Conservation (phyloP, 2,329 filamentous ascomycete genomes). For the Ceratocystis colombiana region DNA sequence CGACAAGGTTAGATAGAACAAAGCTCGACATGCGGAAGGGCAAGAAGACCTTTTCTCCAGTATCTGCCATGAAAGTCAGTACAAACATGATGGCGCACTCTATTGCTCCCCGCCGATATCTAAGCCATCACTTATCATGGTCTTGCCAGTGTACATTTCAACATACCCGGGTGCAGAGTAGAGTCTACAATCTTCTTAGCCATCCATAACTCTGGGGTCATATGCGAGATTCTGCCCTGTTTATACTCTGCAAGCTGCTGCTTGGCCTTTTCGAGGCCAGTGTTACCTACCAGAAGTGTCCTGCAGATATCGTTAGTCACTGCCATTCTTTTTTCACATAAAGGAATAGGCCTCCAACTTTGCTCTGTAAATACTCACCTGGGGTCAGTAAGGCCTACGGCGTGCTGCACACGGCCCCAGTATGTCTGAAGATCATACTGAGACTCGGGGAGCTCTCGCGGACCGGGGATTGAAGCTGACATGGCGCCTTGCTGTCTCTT, state of each 20-base stretch:
- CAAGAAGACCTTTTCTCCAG: constrained; percentile 79
- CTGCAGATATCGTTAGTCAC: constrained; percentile 39
- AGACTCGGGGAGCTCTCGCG: constrained; percentile 77
- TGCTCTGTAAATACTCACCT: constrained; percentile 54
- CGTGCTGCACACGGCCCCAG: constrained; percentile 86
- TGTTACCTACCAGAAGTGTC: constrained; percentile 68
- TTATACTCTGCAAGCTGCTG: constrained; percentile 74
- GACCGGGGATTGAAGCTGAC: constrained; percentile 56
- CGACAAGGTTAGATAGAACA: constrained; percentile 83
- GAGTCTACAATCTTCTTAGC: constrained; percentile 98
- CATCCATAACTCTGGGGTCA: constrained; percentile 85
- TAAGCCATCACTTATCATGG: not conserved
- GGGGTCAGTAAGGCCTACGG: constrained; percentile 82
- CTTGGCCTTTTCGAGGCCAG: constrained; percentile 80
- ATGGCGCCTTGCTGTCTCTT: constrained; percentile 34
- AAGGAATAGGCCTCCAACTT: not conserved
- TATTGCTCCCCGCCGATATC: not conserved
- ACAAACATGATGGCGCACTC: no score
- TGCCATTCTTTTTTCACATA: not conserved
- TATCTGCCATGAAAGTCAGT: constrained; percentile 50
- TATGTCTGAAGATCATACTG: constrained; percentile 90
- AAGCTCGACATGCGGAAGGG: constrained; percentile 98
- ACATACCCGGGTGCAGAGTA: constrained; percentile 81
- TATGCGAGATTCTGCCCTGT: constrained; percentile 62
- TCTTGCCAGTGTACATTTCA: not conserved